Evolutionary conservation across 164 flowering plant genomes (phyloP), one percentile per base, ranked within the genome.

Genomic region (Liriodendron chinense): DNA sequence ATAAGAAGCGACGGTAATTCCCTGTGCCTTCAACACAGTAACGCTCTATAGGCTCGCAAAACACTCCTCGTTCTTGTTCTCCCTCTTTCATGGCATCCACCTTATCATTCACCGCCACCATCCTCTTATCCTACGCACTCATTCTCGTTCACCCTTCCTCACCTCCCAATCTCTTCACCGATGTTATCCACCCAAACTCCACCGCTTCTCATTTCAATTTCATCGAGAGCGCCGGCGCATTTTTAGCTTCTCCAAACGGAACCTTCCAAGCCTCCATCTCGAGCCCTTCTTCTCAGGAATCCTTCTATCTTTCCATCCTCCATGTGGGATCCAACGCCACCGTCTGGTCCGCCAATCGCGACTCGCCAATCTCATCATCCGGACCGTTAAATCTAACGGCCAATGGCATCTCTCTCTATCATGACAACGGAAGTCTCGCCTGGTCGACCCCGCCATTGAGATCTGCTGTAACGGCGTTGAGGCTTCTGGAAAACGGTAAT

Each of bases 331-430:
- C 98, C 47, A 76, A 84, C 76, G 53, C 83, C 26, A 66, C 90
- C 78, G 84, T 85, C 72, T 94, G 97, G 97, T 84, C 97, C 5
- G 97, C 97, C n/a, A 92, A 91, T 72, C 84, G 89, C 1, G 82
- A 87, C 68, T 56, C 84, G 25, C 89, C 96, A 1, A 78, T 91
- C 64, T 86, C 94, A 0, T 77, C 22, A 25, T 84, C 92, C 9
- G 94, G 88, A 50, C 47, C 50, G 9, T 74, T 91, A 83, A 65
- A 53, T 25, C 87, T 92, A 7, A 85, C 92, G 2, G 9, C 48
- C 34, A 69, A 72, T 14, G 98, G 98, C 21, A 78, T 94, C 14
- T 70, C 72, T n/a, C 73, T 92, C 74, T 2, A 56, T 61, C 85
- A 82, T 49, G 69, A 80, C 43, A 74, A 80, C 70, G 88, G 89